Base-by-base conservation (phyloP, 148 eudicot genomes). In the Fagopyrum homotropicum region DNA sequence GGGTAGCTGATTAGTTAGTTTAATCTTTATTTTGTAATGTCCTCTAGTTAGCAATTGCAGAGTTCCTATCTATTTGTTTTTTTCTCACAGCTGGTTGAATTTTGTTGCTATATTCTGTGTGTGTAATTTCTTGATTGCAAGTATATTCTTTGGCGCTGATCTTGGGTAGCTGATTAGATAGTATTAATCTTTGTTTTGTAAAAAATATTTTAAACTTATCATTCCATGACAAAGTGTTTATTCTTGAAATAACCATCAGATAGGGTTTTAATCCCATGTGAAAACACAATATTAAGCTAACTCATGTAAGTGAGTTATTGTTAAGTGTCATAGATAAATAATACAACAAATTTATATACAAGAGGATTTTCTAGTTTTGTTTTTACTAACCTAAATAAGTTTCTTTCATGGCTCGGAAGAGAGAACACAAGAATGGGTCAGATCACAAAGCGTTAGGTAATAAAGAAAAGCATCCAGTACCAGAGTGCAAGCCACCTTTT, bases 371-470 rank as follows among this genome's bases (percentile, higher is more conserved):
- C 14, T 66, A 40, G 46, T 15, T 61, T 61, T 4, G 44, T n/a
- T 29, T 29, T 29, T 5, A 29, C 45, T 4, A 4, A 29, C 29
- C 69, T 61, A 29, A 29, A 12, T 30, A 61, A 44, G 29, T 45
- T 47, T 45, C 60, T 51, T 48, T 50, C 50, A 95, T 95, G 99
- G 98, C 96, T 79, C 89, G 92, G 75, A n/a, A 89, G 82, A 88
- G 90, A 77, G 90, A 82, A 77, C 85, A 80, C 19, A 95, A 88
- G 83, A 86, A 83, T 74, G 92, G 97, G 10, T n/a, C 47, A 78
- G 91, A 86, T 74, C 83, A 82, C 63, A 75, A 74, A 73, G 73
- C 86, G 55, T 73, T 81, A 74, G 85, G 78, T 72, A 80, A 73
- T 70, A 89, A 82, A 57, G 88, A 84, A 81, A 91, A 82, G 82